phyloP scores from a whole-genome alignment of 2,329 filamentous ascomycete genomes.

The Bipolaris oryzae region DNA sequence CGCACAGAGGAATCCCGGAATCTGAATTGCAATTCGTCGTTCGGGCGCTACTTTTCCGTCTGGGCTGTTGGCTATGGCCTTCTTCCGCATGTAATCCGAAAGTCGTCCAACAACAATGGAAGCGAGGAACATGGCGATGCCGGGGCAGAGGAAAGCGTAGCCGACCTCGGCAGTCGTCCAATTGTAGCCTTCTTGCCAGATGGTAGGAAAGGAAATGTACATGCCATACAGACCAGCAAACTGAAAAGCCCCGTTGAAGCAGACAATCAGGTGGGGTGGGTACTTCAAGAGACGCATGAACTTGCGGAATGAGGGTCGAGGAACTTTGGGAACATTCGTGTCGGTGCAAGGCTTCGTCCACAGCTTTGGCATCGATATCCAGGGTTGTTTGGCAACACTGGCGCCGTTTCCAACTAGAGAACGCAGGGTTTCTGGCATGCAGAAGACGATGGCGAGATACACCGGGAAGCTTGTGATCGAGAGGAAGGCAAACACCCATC shows the following conservation, averaged over 20 bases:
- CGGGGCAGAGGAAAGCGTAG: conserved; percentile 47
- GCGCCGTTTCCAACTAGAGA: conserved; percentile 53
- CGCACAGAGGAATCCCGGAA: conserved; percentile 49
- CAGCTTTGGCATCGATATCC: conserved; percentile 35
- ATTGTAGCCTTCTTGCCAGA: conserved; percentile 40
- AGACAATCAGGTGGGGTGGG: conserved; percentile 39
- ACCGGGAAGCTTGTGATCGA: conserved; percentile 34
- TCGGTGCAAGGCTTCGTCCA: conserved; percentile 29
- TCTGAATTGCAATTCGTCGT: conserved; percentile 49
- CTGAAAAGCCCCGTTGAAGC: conserved; percentile 35
- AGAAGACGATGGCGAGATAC: conserved; percentile 43
- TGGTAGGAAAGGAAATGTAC: conserved; percentile 32
- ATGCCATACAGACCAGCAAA: conserved; percentile 38
- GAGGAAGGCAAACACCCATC: conserved; percentile 55
- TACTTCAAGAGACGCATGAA: conserved; percentile 36
- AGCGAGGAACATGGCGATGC: conserved; percentile 43
- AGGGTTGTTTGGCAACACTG: conserved; percentile 32
- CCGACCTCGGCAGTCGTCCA: conserved; percentile 46
- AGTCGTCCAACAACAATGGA: conserved; percentile 49
- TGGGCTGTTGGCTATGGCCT: conserved; percentile 28
- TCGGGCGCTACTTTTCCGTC: conserved; percentile 46
- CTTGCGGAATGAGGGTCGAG: conserved; percentile 31
- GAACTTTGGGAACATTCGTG: conserved; percentile 26
- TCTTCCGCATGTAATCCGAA: conserved; percentile 48
- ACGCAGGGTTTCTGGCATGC: conserved; percentile 56